Evolutionary conservation across 345 rosid genomes (phyloP), one percentile per base, ranked within the genome.

Genomic region (Ceriops decandra): DNA sequence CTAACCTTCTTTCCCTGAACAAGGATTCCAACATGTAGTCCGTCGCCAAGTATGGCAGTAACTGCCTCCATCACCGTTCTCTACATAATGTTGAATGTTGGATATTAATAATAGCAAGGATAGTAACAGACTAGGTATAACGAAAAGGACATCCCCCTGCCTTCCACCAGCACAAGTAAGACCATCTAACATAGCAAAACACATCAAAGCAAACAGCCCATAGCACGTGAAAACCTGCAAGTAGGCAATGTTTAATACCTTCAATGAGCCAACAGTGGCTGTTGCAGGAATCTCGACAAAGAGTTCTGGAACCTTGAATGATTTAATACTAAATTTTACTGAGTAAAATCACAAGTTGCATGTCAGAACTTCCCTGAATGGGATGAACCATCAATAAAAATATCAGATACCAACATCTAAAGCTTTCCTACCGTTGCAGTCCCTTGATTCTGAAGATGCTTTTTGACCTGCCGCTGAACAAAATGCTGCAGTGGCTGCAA

Each of bases 221-320:
- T 42, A 11, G 11, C 2, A 42, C 17, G 47, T 11, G 47, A 42
- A 42, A 11, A 13, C 16, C 47, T 16, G 4, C 49, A 13, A 42
- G 17, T 42, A 42, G 49, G 17, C 49, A 74, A 8, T 57, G 24
- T 28, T 13, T 22, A 27, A 35, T 52, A 78, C 82, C 77, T 81
- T 78, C 71, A 78, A 59, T 16, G 80, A 81, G 62, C 82, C 82
- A 58, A 77, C 71, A 35, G 82, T 77, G 6, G 82, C 77, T 28
- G 75, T 75, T 16, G 66, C 74, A 51, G 78, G 77, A 62, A 81
- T 74, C 67, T 81, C 84, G 60, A 81, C 60, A 26, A 69, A 67
- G 62, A 81, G 80, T 59, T 81, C 76, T 0, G 72, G 84, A 62
- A 77, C 77, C 64, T 63, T 68, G 65, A 81, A 67, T 32, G 81